phyloP scores from a whole-genome alignment of 441 rosid genomes.

The Gossypium lobatum region DNA sequence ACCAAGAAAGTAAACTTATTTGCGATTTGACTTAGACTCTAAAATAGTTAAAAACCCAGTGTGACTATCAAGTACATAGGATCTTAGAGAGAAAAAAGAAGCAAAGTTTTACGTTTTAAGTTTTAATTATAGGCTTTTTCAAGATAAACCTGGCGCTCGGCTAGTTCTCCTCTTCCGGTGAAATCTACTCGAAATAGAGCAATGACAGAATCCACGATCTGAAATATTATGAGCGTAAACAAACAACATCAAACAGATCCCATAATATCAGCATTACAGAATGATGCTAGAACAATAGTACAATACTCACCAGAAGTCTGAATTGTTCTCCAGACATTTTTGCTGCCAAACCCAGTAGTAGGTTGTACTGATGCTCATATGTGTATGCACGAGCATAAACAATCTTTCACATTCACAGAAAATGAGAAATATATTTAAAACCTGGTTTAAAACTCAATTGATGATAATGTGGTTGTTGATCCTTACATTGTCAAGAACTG shows the following conservation, averaged over 20 bases:
- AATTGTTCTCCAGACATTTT: slow-evolving; percentile 95
- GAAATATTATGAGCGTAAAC: slow-evolving; percentile 17
- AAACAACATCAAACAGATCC: slow-evolving; percentile 12
- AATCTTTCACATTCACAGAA: slow-evolving; percentile 47
- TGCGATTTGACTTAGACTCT: no score
- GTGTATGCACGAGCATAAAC: slow-evolving; percentile 84
- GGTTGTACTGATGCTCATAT: slow-evolving; percentile 83
- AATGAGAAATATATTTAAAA: neutral
- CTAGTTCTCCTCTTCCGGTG: slow-evolving; percentile 92
- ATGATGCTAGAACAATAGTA: neutral
- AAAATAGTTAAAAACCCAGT: no score
- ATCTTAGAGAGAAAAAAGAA: no score
- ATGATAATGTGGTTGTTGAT: slow-evolving; percentile 8
- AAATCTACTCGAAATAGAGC: slow-evolving; percentile 90
- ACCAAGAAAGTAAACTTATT: neutral
- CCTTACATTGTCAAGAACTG: slow-evolving; percentile 87
- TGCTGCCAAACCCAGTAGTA: slow-evolving; percentile 93
- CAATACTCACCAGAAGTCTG: slow-evolving; percentile 54
- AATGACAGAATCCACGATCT: slow-evolving; percentile 82
- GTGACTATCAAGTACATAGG: no score
- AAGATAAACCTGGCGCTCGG: slow-evolving; percentile 75
- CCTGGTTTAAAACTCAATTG: slow-evolving; percentile 3
- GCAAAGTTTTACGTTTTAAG: neutral
- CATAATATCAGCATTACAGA: neutral
- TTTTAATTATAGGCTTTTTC: neutral